Conservation (phyloP, 2,329 filamentous ascomycete species). For the Aureobasidium sp. region DNA sequence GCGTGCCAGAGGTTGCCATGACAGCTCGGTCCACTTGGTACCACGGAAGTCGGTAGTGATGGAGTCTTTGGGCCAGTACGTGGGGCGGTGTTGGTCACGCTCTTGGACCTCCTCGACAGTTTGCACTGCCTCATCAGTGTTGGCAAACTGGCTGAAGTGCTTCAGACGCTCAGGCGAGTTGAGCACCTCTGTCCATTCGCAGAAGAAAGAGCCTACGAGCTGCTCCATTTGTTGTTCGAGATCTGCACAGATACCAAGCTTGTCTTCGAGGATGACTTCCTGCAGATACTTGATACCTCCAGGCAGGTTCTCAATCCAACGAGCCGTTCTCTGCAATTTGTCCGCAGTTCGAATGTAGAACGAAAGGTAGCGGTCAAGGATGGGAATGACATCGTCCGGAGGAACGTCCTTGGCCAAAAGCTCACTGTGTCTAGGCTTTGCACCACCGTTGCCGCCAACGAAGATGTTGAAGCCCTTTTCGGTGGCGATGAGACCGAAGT, state of each 20-base stretch:
- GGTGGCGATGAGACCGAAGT: slow-evolving; percentile 86
- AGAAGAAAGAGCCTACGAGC: slow-evolving; percentile 76
- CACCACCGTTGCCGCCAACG: slow-evolving; percentile 82
- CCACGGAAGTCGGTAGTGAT: slow-evolving; percentile 66
- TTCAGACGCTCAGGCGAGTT: slow-evolving; percentile 59
- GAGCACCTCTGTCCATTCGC: slow-evolving; percentile 84
- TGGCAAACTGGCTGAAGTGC: slow-evolving; percentile 76
- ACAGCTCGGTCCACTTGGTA: slow-evolving; percentile 56
- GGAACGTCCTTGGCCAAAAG: slow-evolving; percentile 81
- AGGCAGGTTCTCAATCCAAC: slow-evolving; percentile 78
- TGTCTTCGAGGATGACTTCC: slow-evolving; percentile 77
- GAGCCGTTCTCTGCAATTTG: slow-evolving; percentile 78
- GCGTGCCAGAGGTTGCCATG: slow-evolving; percentile 76
- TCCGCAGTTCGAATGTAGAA: slow-evolving; percentile 93
- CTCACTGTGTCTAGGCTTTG: slow-evolving; percentile 74
- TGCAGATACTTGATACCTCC: slow-evolving; percentile 78
- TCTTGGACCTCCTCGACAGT: slow-evolving; percentile 66
- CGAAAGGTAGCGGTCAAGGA: slow-evolving; percentile 82
- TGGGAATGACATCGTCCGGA: slow-evolving; percentile 71
- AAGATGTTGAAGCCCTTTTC: slow-evolving; percentile 94
- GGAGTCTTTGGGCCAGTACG: slow-evolving; percentile 67
- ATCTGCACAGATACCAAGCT: slow-evolving; percentile 74
- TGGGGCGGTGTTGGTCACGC: slow-evolving; percentile 65
- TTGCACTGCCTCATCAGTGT: slow-evolving; percentile 60
- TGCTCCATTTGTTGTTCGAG: slow-evolving; percentile 85